These are phyloP conservation scores for Gonapodya sp. DNA, from an alignment of 192 early-diverging fungal species.

Conservation along the genomic window DNA sequence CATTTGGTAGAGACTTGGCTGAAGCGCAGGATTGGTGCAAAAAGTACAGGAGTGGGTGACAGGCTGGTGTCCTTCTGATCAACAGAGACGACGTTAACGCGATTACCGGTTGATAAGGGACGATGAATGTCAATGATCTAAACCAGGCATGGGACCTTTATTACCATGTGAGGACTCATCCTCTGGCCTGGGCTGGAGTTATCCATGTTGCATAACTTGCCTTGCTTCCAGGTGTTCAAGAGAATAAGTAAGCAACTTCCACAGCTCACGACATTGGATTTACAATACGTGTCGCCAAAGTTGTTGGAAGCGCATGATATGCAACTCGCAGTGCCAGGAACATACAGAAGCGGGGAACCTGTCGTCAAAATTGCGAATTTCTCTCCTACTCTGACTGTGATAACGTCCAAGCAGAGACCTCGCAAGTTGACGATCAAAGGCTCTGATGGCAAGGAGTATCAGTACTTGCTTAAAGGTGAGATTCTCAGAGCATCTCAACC, in stretches of 20 bases:
- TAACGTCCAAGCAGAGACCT: slow-evolving; percentile 88
- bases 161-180: slow-evolving; percentile 49
- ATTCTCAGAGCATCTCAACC: not conserved
- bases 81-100: too few species aligned
- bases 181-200: not conserved
- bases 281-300: slow-evolving; percentile 84
- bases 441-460: slow-evolving; percentile 80
- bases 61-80: too few species aligned
- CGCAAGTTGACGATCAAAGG: slow-evolving; percentile 74
- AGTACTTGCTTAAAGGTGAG: slow-evolving; percentile 79
- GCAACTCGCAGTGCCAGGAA: slow-evolving; percentile 83
- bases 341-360: slow-evolving; percentile 75
- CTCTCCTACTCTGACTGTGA: slow-evolving; percentile 66
- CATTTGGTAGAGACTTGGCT: slow-evolving; percentile 72
- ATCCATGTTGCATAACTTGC: not conserved
- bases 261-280: slow-evolving; percentile 68
- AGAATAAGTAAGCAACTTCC: slow-evolving; percentile 73
- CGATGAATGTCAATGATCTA: slow-evolving; percentile 66
- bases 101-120: slow-evolving; percentile 33
- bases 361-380: slow-evolving; percentile 86
- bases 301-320: slow-evolving; percentile 71
- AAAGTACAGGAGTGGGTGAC: slow-evolving; percentile 38
- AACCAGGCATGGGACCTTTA: slow-evolving; percentile 94
- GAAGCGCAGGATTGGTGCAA: slow-evolving; percentile 79
- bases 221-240: slow-evolving; percentile 41